Conservation (phyloP, 139 green algal genomes). For the Closterium sp. region DNA sequence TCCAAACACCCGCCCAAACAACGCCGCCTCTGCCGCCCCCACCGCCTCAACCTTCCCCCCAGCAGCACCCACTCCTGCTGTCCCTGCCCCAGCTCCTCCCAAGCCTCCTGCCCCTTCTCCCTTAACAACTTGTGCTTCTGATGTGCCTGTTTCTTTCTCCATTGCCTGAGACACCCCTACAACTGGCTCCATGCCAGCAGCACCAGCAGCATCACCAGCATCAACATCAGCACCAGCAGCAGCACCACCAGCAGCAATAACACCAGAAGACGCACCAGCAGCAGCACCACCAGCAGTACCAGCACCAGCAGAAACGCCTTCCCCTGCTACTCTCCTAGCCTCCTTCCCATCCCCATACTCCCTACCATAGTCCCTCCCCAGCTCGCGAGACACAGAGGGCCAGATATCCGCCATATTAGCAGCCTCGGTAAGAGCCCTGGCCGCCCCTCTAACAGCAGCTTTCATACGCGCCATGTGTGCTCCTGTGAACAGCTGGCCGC, state of each 20-base stretch:
- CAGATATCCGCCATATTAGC: not conserved
- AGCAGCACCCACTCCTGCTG: too few relatives aligned
- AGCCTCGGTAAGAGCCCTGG: not conserved
- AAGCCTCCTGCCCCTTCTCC: too few relatives aligned
- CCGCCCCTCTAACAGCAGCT: constrained; percentile 62
- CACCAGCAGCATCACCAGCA: not conserved
- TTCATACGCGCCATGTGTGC: constrained; percentile 77
- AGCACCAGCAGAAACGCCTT: not conserved
- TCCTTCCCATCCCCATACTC: not conserved
- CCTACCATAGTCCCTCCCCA: not conserved
- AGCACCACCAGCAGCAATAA: not conserved
- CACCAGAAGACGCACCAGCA: not conserved
- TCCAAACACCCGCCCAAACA: constrained; percentile 13
- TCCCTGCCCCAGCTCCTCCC: too few relatives aligned
- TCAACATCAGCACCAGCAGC: not conserved
- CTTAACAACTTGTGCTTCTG: too few relatives aligned
- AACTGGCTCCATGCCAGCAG: not conserved
- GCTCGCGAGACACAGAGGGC: not conserved
- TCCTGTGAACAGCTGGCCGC: constrained; percentile 78
- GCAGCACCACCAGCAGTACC: not conserved
- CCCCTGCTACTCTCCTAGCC: not conserved
- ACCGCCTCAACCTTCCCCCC: constrained; percentile 7
- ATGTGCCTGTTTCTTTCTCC: too few relatives aligned
- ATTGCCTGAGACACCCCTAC: too few relatives aligned
- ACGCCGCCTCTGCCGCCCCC: constrained; percentile 12